phyloP scores from a whole-genome alignment of 192 early-diverging fungal species.

The Coemansia sp. region DNA sequence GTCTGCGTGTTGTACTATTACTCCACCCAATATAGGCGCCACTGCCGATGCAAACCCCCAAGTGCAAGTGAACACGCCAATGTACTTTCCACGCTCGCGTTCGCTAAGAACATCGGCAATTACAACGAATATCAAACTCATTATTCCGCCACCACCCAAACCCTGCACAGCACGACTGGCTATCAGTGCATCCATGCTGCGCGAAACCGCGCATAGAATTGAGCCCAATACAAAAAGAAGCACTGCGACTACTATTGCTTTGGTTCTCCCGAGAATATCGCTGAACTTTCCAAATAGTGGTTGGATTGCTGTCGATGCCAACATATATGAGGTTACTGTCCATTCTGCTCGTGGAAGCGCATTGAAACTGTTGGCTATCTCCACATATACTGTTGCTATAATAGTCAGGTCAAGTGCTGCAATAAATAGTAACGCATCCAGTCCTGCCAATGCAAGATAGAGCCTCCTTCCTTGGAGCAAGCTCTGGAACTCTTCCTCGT shows the following conservation, averaged over 20 bases:
- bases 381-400: conserved; percentile 73
- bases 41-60: conserved; percentile 77
- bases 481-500: neutral
- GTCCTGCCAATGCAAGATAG: conserved; percentile 50
- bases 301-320: conserved; percentile 62
- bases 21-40: conserved; percentile 84
- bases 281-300: conserved; percentile 77
- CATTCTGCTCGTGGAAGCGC: conserved; percentile 72
- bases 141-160: conserved; percentile 77
- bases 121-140: conserved; percentile 75
- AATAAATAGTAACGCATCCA: conserved; percentile 71
- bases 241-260: conserved; percentile 73
- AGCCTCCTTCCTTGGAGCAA: conserved; percentile 19
- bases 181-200: conserved; percentile 67
- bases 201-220: conserved; percentile 76
- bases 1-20: conserved; percentile 66
- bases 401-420: conserved; percentile 84
- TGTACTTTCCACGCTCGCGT: conserved; percentile 85
- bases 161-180: conserved; percentile 76
- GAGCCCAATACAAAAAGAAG: conserved; percentile 79
- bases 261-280: conserved; percentile 89
- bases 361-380: conserved; percentile 74
- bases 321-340: conserved; percentile 78
- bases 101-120: conserved; percentile 82
- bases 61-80: conserved; percentile 75